Base-by-base conservation (phyloP, 225 moss, liverwort and hornwort species). In the Anthoceros angustus region DNA sequence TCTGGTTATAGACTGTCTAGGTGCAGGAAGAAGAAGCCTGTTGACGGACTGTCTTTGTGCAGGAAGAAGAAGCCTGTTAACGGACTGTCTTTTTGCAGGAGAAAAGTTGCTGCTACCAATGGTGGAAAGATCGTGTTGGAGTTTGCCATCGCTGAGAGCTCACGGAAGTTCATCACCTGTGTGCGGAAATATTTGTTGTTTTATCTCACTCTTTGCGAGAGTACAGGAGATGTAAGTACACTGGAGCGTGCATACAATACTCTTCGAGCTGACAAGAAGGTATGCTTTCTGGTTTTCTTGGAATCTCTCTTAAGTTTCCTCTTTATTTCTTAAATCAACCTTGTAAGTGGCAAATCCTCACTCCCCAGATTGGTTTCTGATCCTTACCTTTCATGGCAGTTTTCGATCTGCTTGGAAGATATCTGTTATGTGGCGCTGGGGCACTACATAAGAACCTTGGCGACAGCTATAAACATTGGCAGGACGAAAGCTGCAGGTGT, bases 121-220 rank as follows among this genome's bases (percentile, higher is more conserved):
- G 55, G 55, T 55, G 55, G 55, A 55, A 55, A 85, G 25, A 86
- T 88, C 77, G 82, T 86, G 74, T 76, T 95, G 77, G 94, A 90
- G 73, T 75, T 95, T 66, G 87, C 87, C 39, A 95, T 95, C 82
- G 84, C 79, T 39, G 94, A 95, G 70, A 95, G 94, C 74, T 95
- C 94, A 40, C 86, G 94, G 42, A 95, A 95, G 72, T 95, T 90
- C 63, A 95, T 95, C 64, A 88, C 94, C 49, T 95, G 94, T 74
- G 94, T 95, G 39, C 83, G 94, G 42, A 91, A 91, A 66, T 95
- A 95, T 72, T 76, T 95, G 32, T 78, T 88, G 42, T 78, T 95
- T 39, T 95, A 95, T 70, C 83, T 95, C 61, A 84, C 90, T 14
- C 70, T 95, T 49, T 95, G 94, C 63, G 90, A 95, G 71, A 83